These are phyloP conservation scores for Fusarium subglutinans DNA, from an alignment of 2,329 filamentous ascomycete genomes.

Conservation along the genomic window DNA sequence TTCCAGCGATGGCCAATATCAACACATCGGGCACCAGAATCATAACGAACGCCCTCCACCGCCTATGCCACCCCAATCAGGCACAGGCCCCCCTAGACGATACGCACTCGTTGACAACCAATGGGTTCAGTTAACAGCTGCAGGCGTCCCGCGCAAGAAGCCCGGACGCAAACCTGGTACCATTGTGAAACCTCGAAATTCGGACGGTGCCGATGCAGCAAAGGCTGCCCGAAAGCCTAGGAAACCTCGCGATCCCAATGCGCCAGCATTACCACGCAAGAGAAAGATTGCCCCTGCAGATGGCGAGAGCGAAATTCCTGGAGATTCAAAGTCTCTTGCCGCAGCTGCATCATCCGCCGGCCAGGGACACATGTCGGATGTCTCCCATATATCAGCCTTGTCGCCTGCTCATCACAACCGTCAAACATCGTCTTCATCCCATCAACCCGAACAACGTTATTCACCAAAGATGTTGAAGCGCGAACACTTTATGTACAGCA, in stretches of 20 bases:
- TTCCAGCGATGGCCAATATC: slow-evolving; percentile 42
- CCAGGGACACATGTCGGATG: slow-evolving; percentile 38
- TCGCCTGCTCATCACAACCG: slow-evolving; percentile 45
- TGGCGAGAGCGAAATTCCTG: slow-evolving; percentile 49
- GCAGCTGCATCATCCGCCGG: slow-evolving; percentile 39
- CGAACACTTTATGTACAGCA: slow-evolving; percentile 64
- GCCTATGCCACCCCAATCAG: slow-evolving; percentile 35
- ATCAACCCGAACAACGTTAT: slow-evolving; percentile 46
- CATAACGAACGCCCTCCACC: slow-evolving; percentile 35
- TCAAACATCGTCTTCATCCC: slow-evolving; percentile 37
- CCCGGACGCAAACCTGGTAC: slow-evolving; percentile 72
- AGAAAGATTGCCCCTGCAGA: slow-evolving; percentile 60
- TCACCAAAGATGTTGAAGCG: slow-evolving; percentile 62
- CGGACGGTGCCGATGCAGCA: slow-evolving; percentile 50
- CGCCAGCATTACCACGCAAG: slow-evolving; percentile 63
- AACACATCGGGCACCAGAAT: slow-evolving; percentile 33
- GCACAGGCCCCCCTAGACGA: slow-evolving; percentile 42
- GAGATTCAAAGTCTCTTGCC: slow-evolving; percentile 48
- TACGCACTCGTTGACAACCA: slow-evolving; percentile 51
- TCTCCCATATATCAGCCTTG: slow-evolving; percentile 37
- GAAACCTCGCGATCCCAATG: slow-evolving; percentile 69
- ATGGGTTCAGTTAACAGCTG: slow-evolving; percentile 63
- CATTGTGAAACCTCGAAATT: slow-evolving; percentile 56
- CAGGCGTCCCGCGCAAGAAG: slow-evolving; percentile 69
- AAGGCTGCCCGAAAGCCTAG: slow-evolving; percentile 61